Conservation (phyloP, 2,329 filamentous ascomycete species). For the Trichoderma koningiopsis region DNA sequence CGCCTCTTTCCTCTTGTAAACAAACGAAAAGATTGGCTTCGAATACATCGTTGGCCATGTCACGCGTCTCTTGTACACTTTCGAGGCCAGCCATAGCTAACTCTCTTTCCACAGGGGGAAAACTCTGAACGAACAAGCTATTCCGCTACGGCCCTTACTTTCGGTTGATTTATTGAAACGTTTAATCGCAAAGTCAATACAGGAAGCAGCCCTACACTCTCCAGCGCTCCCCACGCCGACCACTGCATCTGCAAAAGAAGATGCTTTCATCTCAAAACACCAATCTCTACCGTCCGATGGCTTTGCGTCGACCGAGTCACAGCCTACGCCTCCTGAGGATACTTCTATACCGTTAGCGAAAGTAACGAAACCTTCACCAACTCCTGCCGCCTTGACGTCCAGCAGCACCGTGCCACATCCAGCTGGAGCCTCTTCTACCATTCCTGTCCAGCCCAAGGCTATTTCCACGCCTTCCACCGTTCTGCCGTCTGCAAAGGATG, state of each 20-base stretch:
- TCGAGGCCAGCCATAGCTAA: constrained; percentile 29
- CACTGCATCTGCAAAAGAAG: constrained; percentile 27
- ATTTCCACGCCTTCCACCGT: neutral
- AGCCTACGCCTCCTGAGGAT: neutral
- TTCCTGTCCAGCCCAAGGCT: neutral
- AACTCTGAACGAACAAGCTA: constrained; percentile 54
- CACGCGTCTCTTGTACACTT: constrained; percentile 17
- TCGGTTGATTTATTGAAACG: constrained; percentile 49
- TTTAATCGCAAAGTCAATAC: constrained; percentile 38
- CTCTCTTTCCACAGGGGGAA: constrained; percentile 37
- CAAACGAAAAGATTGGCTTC: constrained; percentile 21
- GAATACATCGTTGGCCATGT: constrained; percentile 8
- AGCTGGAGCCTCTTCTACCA: neutral
- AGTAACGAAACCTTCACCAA: neutral
- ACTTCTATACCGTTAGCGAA: neutral
- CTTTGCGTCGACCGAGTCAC: neutral
- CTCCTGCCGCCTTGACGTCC: neutral
- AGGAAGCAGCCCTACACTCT: constrained; percentile 29
- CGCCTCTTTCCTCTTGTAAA: constrained; percentile 26
- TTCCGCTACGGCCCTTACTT: constrained; percentile 52
- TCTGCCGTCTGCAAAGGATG: neutral
- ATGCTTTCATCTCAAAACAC: constrained; percentile 24
- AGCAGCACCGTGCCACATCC: neutral
- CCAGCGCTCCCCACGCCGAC: constrained; percentile 15
- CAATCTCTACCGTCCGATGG: constrained; percentile 26